Conservation (phyloP, 768 basidiomycete species). For the Sporobolomyces phaffii region DNA sequence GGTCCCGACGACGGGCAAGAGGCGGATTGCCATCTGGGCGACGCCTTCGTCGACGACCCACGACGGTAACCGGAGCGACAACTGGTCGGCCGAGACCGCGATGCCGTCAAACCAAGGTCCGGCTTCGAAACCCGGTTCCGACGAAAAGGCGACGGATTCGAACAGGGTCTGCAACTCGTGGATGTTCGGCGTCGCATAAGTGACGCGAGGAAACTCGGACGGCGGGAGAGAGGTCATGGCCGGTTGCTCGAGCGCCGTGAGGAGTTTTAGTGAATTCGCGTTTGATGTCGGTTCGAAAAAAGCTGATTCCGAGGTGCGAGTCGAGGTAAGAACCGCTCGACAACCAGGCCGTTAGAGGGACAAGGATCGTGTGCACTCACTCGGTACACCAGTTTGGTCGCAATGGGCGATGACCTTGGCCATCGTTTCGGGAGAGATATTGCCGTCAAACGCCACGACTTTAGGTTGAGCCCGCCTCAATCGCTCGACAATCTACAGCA, state of each 20-base stretch:
- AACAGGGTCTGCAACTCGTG: constrained; percentile 60
- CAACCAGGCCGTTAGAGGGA: no score
- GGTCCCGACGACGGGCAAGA: constrained; percentile 77
- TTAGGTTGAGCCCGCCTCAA: constrained; percentile 54
- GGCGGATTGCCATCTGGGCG: constrained; percentile 69
- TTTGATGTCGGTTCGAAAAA: constrained; percentile 93
- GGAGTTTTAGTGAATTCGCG: constrained; percentile 65
- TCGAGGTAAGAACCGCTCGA: no score
- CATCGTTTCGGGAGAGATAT: constrained; percentile 51
- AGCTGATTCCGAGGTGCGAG: no score
- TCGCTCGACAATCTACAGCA: constrained; percentile 53
- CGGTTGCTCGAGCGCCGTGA: constrained; percentile 53
- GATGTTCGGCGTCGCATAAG: constrained; percentile 76
- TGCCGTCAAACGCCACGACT: constrained; percentile 70
- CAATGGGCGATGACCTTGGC: constrained; percentile 18
- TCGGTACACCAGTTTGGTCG: constrained; percentile 9
- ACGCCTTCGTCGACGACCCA: constrained; percentile 62
- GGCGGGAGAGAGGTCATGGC: constrained; percentile 8
- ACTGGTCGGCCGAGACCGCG: constrained; percentile 44
- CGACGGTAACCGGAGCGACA: constrained; percentile 55
- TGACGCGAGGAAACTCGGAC: constrained; percentile 49
- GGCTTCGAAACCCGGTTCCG: constrained; percentile 60
- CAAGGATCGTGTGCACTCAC: no score
- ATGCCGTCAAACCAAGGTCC: constrained; percentile 57
- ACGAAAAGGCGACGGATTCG: constrained; percentile 50